Conservation (phyloP, 192 early-diverging fungal genomes). For the Obelidium mucronatum region DNA sequence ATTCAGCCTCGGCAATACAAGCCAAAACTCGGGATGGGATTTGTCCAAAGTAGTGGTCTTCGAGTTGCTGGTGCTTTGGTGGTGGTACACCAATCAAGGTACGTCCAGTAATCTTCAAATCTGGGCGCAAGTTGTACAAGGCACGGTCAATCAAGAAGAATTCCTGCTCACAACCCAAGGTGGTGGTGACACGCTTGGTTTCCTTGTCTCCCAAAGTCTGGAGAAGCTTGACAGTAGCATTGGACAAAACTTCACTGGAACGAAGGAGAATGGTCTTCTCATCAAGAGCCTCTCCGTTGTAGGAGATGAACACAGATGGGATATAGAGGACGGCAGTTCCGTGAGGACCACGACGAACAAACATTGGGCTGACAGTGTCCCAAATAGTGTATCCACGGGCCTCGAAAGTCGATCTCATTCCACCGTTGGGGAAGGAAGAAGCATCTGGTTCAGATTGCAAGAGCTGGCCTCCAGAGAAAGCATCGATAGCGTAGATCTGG, state of each 20-base stretch:
- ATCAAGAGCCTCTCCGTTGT: constrained; percentile 99
- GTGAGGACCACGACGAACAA: constrained; percentile 90
- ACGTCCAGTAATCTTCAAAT: constrained; percentile 96
- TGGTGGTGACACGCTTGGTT: constrained; percentile 86
- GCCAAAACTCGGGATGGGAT: constrained; percentile 93
- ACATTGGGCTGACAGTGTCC: constrained; percentile 97
- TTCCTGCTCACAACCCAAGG: constrained; percentile 98
- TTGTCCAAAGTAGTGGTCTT: constrained; percentile 99
- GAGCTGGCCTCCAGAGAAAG: constrained; percentile 96
- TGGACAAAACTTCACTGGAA: constrained; percentile 87
- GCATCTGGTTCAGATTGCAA: constrained; percentile 99
- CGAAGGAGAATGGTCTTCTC: constrained; percentile 98
- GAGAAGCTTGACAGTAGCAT: constrained; percentile 80
- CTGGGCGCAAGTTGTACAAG: constrained; percentile 92
- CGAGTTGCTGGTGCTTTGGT: constrained; percentile 98
- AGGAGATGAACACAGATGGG: constrained; percentile 98
- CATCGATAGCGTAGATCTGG: constrained; percentile 81
- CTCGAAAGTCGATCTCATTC: constrained; percentile 98
- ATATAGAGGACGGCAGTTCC: constrained; percentile 94
- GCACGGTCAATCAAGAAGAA: constrained; percentile 98
- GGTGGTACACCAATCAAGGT: constrained; percentile 93
- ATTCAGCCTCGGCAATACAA: constrained; percentile 91
- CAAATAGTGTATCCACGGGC: constrained; percentile 99
- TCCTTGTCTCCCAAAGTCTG: constrained; percentile 79
- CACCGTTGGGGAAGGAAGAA: constrained; percentile 98